Base-by-base conservation (phyloP, 1,284 basidiomycete species). In the Boletus sp. region DNA sequence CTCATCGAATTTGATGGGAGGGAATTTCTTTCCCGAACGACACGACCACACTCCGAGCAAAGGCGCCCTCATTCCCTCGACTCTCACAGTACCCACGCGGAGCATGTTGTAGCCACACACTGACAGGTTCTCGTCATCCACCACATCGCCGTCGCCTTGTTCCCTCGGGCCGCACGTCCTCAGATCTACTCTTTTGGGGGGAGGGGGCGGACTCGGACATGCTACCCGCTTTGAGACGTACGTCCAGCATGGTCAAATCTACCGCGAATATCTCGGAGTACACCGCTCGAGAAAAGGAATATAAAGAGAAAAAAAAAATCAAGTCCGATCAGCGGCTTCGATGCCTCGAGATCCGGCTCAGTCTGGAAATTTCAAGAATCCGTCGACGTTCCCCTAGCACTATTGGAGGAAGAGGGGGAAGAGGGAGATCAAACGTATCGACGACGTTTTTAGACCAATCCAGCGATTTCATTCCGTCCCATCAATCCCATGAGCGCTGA, bases 251-350 rank as follows among this genome's bases (percentile, higher is more conserved):
- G 27, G 2, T 25, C 45, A 23, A 56, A 58, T 60, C 48, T 59
- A 43, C 58, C 58, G 36, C 58, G 56, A 61, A 39, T 49, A 61
- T 58, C 38, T 58, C 55, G 56, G 56, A 53, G 26, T 40, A 46
- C 38, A 10, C 47, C 36, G 2, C 54, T 46, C 54, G 12, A 55
- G 43, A 40, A 46, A 56, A 50, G 33, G 26, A 41, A 55, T 30
- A 9, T 12, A 6, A 44, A 29, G 35, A 10, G 35, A 26, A 40
- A 45, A 47, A 38, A 26, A 42, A 45, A 47, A 29, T 4, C 12
- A 45, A 33, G 40, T 46, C 59, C 56, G 56, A 57, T 61, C 56
- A 61, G 33, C 54, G 23, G n/a, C 59, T 57, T 59, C 56, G 57
- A 55, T 37, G 10, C 44, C 44, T 44, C 42, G 29, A 59, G 58